Base-by-base conservation (phyloP, 2,329 filamentous ascomycete species). In the Sarocladium kiliense region DNA sequence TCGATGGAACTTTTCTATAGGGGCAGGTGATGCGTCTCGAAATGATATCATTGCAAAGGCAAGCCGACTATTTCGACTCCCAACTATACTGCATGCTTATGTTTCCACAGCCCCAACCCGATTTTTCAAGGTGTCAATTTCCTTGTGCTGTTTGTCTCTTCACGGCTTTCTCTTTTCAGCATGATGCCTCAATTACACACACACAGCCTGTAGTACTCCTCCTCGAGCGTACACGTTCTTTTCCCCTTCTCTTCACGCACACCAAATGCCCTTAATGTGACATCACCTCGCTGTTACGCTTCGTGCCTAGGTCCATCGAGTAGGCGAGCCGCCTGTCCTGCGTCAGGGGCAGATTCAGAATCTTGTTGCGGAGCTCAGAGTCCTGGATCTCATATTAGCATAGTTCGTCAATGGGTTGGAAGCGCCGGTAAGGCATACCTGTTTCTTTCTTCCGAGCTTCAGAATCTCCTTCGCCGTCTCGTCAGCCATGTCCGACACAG, bases 401-500 rank as follows among this genome's bases (percentile, higher is more conserved):
- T 42, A 7, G 21, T 10, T 10, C 18, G 2, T 3, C 11, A 14
- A 4, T 11, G 19, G 14, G 10, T 23, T 23, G 7, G 5, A n/a
- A 7, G 9, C 3, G 19, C 12, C 25, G 26, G 10, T 16, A 39
- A 14, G 25, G 71, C 79, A 67, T 69, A 86, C 84, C 68, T 81
- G 76, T 61, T 80, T 81, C 63, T 79, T 77, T 64, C 80, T 80
- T 50, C 73, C 71, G 58, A 74, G 62, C 56, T 77, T 77, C 54
- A 85, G 74, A 57, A 88, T 81, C 66, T 85, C 80, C 58, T 81
- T 80, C 10, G 88, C 88, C 57, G 93, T 83, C 45, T 85, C 78
- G 54, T 84, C 83, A 47, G 87, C 87, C 80, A 96, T 96, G 65
- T 95, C 91, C 60, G 87, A 85, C 54, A 93, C 79, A 0, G 91